phyloP scores from a whole-genome alignment of 768 basidiomycete genomes.

The Podaxis sp. region DNA sequence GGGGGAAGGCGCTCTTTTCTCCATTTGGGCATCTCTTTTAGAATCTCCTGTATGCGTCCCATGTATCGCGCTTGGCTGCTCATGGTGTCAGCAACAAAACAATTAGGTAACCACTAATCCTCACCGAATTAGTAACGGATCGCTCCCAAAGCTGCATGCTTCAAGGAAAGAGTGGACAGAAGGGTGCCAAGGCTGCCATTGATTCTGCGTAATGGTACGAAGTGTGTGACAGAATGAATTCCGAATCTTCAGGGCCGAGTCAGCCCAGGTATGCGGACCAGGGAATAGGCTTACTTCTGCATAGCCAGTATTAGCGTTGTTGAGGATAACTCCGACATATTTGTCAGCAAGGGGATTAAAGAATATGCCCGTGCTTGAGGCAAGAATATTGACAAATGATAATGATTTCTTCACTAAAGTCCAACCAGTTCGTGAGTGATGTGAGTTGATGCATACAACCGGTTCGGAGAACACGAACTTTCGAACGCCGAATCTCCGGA shows the following conservation, averaged over 20 bases:
- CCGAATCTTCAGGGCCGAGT: slow-evolving; percentile 51
- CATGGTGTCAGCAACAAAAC: slow-evolving; percentile 9
- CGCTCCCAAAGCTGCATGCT: slow-evolving; percentile 50
- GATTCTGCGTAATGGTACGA: slow-evolving; percentile 51
- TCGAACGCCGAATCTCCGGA: slow-evolving; percentile 84
- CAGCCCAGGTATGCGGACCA: slow-evolving; percentile 3
- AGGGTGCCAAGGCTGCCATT: slow-evolving; percentile 71
- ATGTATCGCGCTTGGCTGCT: slow-evolving; percentile 56
- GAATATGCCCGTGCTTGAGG: slow-evolving; percentile 64
- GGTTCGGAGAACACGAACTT: slow-evolving; percentile 40
- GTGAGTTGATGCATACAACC: neutral
- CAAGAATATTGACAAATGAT: slow-evolving; percentile 61
- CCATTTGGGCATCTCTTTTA: slow-evolving; percentile 63
- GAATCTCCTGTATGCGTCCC: slow-evolving; percentile 54
- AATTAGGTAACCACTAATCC: slow-evolving; percentile 3
- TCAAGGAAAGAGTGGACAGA: slow-evolving; percentile 51
- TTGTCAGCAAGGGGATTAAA: slow-evolving; percentile 68
- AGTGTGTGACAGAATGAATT: slow-evolving; percentile 67
- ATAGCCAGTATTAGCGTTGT: slow-evolving; percentile 78
- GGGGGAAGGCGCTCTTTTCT: slow-evolving; percentile 78
- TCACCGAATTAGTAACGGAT: slow-evolving; percentile 66
- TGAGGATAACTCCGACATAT: slow-evolving; percentile 70
- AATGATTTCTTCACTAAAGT: slow-evolving; percentile 74
- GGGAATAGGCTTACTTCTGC: slow-evolving; percentile 60
- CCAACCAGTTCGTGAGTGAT: slow-evolving; percentile 5